phyloP scores from a whole-genome alignment of 2,329 filamentous ascomycete genomes.

The Microcyclosporella mali region DNA sequence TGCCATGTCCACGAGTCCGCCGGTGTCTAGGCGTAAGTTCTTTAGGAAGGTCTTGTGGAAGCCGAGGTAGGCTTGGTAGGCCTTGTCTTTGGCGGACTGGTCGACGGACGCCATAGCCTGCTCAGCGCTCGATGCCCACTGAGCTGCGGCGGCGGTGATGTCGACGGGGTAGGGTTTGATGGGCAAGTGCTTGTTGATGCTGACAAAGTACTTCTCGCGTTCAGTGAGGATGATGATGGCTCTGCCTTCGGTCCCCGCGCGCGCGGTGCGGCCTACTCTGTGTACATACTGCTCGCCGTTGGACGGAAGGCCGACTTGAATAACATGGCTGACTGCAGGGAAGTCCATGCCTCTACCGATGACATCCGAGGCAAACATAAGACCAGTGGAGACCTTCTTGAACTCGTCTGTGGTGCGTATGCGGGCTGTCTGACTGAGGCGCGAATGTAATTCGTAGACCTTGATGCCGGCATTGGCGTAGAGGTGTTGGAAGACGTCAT shows the following conservation, averaged over 20 bases:
- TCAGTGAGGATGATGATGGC: constrained; percentile 50
- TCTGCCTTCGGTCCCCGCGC: constrained; percentile 67
- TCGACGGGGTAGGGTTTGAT: constrained; percentile 46
- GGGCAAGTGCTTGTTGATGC: constrained; percentile 44
- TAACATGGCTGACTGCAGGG: constrained; percentile 86
- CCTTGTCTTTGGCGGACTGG: constrained; percentile 37
- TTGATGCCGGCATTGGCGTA: constrained; percentile 32
- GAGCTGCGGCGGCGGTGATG: constrained; percentile 33
- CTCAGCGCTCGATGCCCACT: constrained; percentile 20
- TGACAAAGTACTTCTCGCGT: constrained; percentile 48
- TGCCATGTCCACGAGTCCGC: constrained; percentile 37
- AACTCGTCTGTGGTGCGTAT: constrained; percentile 41
- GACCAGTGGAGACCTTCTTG: constrained; percentile 41
- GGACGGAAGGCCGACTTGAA: constrained; percentile 61
- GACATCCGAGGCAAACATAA: constrained; percentile 58
- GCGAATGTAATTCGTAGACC: constrained; percentile 40
- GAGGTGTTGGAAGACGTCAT: constrained; percentile 32
- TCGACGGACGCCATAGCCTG: constrained; percentile 33
- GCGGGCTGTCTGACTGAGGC: constrained; percentile 38
- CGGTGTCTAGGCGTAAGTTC: constrained; percentile 36
- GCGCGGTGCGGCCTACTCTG: constrained; percentile 85
- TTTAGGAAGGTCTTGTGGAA: constrained; percentile 43
- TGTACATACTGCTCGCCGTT: constrained; percentile 69
- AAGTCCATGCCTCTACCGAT: constrained; percentile 98
- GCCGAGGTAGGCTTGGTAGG: constrained; percentile 44